Conservation (phyloP, 2,329 filamentous ascomycete species). For the Penicillium sclerotiorum region DNA sequence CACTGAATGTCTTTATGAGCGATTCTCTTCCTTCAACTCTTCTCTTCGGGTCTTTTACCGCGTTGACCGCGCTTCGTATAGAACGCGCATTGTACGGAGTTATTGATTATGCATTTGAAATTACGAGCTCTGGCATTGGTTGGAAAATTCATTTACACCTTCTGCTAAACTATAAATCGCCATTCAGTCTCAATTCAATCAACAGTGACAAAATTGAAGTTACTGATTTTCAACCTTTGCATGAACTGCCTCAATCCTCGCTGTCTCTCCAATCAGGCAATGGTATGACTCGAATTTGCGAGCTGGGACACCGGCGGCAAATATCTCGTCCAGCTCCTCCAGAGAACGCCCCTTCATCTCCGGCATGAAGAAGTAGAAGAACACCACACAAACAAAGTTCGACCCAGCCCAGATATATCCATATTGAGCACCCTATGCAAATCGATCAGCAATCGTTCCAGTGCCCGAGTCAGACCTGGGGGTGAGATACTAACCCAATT, state of each 20-base stretch:
- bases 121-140: no score
- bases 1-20: no score
- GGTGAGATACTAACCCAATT: slow-evolving; percentile 38
- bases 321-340: slow-evolving; percentile 36
- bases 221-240: neutral
- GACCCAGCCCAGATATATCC: slow-evolving; percentile 30
- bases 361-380: slow-evolving; percentile 31
- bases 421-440: slow-evolving; percentile 26
- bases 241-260: slow-evolving; percentile 10
- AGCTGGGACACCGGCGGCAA: slow-evolving; percentile 22
- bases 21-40: no score
- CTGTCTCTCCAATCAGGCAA: slow-evolving; percentile 19
- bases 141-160: no score
- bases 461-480: no score
- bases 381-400: slow-evolving; percentile 16
- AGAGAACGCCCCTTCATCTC: slow-evolving; percentile 37
- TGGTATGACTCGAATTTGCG: slow-evolving; percentile 22
- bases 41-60: no score
- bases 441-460: no score
- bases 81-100: no score
- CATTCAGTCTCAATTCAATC: neutral
- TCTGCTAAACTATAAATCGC: no score
- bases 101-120: no score
- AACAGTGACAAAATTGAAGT: neutral
- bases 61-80: no score